These are phyloP conservation scores for Calonectria ilicicola DNA, from an alignment of 2,329 filamentous ascomycete species.

Conservation along the genomic window DNA sequence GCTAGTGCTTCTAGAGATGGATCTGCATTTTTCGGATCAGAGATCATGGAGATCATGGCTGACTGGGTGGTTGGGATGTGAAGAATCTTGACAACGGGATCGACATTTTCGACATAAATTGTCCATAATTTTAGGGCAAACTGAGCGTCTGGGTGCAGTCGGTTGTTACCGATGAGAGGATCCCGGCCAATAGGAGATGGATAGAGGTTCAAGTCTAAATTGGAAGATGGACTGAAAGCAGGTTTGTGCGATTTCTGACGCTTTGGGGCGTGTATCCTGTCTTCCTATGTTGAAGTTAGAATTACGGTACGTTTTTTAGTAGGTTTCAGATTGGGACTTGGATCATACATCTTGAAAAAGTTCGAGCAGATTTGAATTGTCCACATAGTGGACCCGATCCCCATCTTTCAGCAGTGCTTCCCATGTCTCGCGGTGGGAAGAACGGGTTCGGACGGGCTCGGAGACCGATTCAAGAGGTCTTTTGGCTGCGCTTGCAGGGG, in stretches of 20 bases:
- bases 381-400: constrained; percentile 20
- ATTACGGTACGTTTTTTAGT: background rate
- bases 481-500: background rate
- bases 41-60: constrained; percentile 22
- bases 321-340: background rate
- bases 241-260: background rate
- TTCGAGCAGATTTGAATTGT: constrained; percentile 23
- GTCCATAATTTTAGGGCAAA: constrained; percentile 21
- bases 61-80: constrained; percentile 25
- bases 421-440: constrained; percentile 4
- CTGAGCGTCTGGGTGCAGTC: constrained; percentile 12
- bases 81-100: constrained; percentile 23
- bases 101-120: constrained; percentile 18
- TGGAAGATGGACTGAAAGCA: background rate
- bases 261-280: background rate
- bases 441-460: background rate
- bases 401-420: constrained; percentile 19
- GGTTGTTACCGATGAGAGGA: background rate
- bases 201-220: constrained; percentile 14
- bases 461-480: background rate
- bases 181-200: constrained; percentile 1
- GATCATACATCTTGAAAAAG: constrained; percentile 19
- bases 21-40: constrained; percentile 1
- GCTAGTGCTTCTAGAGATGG: constrained; percentile 11
- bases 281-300: background rate